Conservation (phyloP, 2,329 filamentous ascomycete species). For the Aureobasidium lini region DNA sequence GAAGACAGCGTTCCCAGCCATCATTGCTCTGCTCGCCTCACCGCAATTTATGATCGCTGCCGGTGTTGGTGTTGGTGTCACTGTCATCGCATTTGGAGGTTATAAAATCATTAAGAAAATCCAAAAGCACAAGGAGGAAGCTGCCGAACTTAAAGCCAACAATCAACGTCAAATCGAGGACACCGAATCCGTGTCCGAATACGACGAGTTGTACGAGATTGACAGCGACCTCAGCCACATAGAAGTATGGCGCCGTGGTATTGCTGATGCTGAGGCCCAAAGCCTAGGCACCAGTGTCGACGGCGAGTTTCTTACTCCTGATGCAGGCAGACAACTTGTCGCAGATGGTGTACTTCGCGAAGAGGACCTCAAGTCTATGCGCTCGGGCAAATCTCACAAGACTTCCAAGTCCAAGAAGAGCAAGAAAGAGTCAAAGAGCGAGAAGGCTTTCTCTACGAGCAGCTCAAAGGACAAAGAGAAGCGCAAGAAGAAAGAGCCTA, state of each 20-base stretch:
- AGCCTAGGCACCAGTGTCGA: slow-evolving; percentile 55
- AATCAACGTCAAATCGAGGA: slow-evolving; percentile 22
- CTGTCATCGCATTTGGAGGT: slow-evolving; percentile 88
- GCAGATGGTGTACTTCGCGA: slow-evolving; percentile 41
- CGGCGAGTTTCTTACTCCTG: slow-evolving; percentile 58
- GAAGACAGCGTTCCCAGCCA: slow-evolving; percentile 74
- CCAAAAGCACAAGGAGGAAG: slow-evolving; percentile 36
- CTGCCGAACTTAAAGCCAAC: slow-evolving; percentile 20
- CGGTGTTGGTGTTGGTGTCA: slow-evolving; percentile 83
- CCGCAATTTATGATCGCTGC: slow-evolving; percentile 94
- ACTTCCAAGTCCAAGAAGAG: slow-evolving; percentile 20
- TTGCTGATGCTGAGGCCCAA: slow-evolving; percentile 48
- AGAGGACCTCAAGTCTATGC: slow-evolving; percentile 42
- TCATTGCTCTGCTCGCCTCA: slow-evolving; percentile 77
- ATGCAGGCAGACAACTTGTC: slow-evolving; percentile 40
- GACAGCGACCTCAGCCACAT: slow-evolving; percentile 49
- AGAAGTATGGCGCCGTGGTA: slow-evolving; percentile 57
- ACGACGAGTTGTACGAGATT: slow-evolving; percentile 52
- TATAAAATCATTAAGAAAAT: slow-evolving; percentile 97
- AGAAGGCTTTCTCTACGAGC: slow-evolving; percentile 17
- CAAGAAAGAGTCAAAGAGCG: slow-evolving; percentile 27
- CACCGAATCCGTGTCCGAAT: slow-evolving; percentile 24
- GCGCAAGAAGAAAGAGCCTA: slow-evolving; percentile 33
- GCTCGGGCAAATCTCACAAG: slow-evolving; percentile 25
- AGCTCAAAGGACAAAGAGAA: slow-evolving; percentile 16